Conservation (phyloP, 768 basidiomycete genomes). For the Lyophyllum semitale region DNA sequence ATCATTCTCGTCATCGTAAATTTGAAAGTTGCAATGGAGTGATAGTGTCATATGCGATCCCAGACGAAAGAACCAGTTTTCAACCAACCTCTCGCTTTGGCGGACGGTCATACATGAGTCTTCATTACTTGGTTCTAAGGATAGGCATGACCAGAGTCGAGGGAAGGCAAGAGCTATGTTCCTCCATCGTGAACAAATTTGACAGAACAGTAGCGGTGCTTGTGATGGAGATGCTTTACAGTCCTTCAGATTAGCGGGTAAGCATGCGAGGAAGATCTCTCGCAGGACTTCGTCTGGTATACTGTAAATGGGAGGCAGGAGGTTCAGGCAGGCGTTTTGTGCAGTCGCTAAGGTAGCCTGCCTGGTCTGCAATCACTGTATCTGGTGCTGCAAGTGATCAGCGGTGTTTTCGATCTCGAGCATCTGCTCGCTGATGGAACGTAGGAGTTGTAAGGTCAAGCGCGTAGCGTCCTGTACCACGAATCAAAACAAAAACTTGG, state of each 20-base stretch:
- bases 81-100: too few relatives aligned
- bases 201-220: not conserved
- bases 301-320: not conserved
- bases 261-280: not conserved
- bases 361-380: not conserved
- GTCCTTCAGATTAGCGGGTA: not conserved
- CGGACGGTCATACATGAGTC: not conserved
- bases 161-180: not conserved
- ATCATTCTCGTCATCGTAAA: too few relatives aligned
- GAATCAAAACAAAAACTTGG: too few relatives aligned
- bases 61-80: too few relatives aligned
- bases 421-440: too few relatives aligned
- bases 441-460: too few relatives aligned
- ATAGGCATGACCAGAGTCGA: not conserved
- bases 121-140: not conserved
- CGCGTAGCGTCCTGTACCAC: too few relatives aligned
- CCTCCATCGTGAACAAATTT: not conserved
- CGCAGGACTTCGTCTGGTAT: not conserved
- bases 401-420: not conserved
- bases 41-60: too few relatives aligned
- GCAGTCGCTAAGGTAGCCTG: not conserved
- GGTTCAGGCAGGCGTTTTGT: not conserved
- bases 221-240: not conserved
- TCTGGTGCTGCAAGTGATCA: not conserved
- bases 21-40: too few relatives aligned